These are phyloP conservation scores for Trypanosoma avium DNA, from an alignment of 208 protist species.

Conservation along the genomic window DNA sequence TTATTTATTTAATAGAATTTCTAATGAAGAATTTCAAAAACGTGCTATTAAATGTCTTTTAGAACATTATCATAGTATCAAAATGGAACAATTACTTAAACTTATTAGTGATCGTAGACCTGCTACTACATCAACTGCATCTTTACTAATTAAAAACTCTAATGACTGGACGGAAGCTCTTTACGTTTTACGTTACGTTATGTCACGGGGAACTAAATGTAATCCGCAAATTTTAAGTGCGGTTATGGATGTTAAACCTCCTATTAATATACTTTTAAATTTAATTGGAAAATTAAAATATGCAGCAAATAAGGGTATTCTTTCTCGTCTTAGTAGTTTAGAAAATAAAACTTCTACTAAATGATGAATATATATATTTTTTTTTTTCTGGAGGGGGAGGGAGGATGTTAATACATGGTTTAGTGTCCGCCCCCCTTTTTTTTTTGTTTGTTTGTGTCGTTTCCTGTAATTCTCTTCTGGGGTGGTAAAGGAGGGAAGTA, in stretches of 20 bases:
- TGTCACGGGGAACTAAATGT: conserved; percentile 50
- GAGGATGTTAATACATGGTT: too few relatives aligned
- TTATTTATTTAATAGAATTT: conserved; percentile 51
- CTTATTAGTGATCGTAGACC: conserved; percentile 13
- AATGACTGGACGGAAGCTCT: conserved; percentile 38
- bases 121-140: conserved; percentile 19
- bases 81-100: conserved; percentile 1
- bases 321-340: conserved; percentile 28
- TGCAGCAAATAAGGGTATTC: conserved; percentile 54
- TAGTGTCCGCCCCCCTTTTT: too few relatives aligned
- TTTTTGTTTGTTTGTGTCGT: too few relatives aligned
- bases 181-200: conserved; percentile 38
- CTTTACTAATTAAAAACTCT: conserved; percentile 26
- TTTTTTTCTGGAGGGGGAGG: too few relatives aligned
- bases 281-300: conserved; percentile 41
- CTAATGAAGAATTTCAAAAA: conserved; percentile 56
- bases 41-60: conserved; percentile 42
- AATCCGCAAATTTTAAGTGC: conserved; percentile 64
- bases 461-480: too few relatives aligned
- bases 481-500: too few relatives aligned
- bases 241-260: conserved; percentile 41
- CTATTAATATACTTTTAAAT: conserved; percentile 26
- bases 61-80: conserved; percentile 6
- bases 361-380: conserved; percentile 1
- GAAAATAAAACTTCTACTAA: conserved; percentile 8